Percentiles rank a stretch among this genome's conserved stretches.
phyloP scores from a whole-genome alignment of 2,329 filamentous ascomycete species.

The Metarhizium brunneum region DNA sequence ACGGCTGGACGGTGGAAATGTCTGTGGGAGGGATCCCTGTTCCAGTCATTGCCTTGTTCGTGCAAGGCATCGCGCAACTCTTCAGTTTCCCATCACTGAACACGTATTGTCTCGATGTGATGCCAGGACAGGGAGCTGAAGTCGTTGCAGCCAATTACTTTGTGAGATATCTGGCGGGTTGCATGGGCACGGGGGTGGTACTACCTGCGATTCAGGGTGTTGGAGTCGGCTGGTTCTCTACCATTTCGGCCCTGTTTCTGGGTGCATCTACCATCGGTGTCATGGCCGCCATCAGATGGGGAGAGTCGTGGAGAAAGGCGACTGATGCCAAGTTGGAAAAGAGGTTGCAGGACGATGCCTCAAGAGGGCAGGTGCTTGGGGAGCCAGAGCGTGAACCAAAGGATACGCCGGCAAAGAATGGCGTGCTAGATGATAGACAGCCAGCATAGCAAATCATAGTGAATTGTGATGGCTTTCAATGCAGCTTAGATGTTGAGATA shows the following conservation, averaged over 20 bases:
- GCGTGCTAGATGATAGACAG: not conserved
- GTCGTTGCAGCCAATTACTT: slow-evolving; percentile 77
- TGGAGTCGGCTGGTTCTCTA: slow-evolving; percentile 75
- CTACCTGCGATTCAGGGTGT: slow-evolving; percentile 65
- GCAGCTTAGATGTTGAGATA: not conserved
- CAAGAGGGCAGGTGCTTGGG: not conserved
- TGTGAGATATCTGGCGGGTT: slow-evolving; percentile 66
- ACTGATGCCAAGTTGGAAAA: slow-evolving; percentile 18
- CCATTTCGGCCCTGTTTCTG: slow-evolving; percentile 40
- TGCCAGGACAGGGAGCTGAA: slow-evolving; percentile 58
- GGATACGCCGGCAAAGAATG: not conserved
- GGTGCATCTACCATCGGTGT: slow-evolving; percentile 26
- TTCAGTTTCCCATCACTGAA: slow-evolving; percentile 70
- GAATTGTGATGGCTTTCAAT: not conserved
- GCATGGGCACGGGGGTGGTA: slow-evolving; percentile 59
- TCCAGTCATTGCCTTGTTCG: slow-evolving; percentile 64
- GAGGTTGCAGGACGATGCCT: slow-evolving; percentile 1
- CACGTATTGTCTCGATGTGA: slow-evolving; percentile 76
- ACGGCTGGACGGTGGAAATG: slow-evolving; percentile 41
- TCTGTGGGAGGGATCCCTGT: slow-evolving; percentile 43
- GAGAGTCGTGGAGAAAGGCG: slow-evolving; percentile 28
- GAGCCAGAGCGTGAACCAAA: not conserved
- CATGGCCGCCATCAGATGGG: slow-evolving; percentile 28
- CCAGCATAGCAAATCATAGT: not conserved
- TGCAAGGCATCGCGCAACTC: slow-evolving; percentile 64